Conservation (phyloP, 495 filamentous ascomycete genomes). For the Aspergillus baeticus region DNA sequence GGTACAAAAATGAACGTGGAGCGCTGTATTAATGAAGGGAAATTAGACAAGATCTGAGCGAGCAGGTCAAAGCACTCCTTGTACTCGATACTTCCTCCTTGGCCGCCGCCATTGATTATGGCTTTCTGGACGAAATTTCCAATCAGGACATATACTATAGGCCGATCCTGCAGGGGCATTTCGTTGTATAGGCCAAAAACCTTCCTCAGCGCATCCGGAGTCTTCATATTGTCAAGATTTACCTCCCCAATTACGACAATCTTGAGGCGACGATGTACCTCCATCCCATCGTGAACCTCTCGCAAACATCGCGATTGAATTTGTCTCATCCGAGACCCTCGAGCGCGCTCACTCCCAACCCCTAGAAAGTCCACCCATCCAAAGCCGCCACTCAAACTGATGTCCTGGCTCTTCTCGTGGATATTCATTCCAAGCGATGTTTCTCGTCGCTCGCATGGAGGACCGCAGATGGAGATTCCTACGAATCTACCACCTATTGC, state of each 20-base stretch:
- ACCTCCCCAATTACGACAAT: constrained; percentile 78
- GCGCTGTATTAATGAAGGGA: constrained; percentile 72
- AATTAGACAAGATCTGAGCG: constrained; percentile 79
- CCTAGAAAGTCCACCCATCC: constrained; percentile 97
- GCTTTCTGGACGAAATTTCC: constrained; percentile 82
- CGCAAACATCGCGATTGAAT: constrained; percentile 53
- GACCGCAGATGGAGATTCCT: constrained; percentile 83
- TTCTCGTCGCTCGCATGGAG: constrained; percentile 81
- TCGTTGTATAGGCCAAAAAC: constrained; percentile 67
- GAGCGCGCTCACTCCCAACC: constrained; percentile 83
- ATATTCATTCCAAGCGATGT: constrained; percentile 71
- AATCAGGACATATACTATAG: constrained; percentile 74
- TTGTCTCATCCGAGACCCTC: constrained; percentile 76
- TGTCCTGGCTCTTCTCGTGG: constrained; percentile 49
- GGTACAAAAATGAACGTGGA: constrained; percentile 90
- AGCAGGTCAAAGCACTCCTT: constrained; percentile 91
- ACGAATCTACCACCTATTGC: constrained; percentile 87
- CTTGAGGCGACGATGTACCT: constrained; percentile 42
- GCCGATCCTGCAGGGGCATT: constrained; percentile 49
- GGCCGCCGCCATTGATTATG: constrained; percentile 61
- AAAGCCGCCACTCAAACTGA: constrained; percentile 71
- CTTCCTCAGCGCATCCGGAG: constrained; percentile 72
- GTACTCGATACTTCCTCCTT: constrained; percentile 80
- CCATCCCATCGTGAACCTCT: constrained; percentile 21
- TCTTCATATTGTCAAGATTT: constrained; percentile 76